These are phyloP conservation scores for Pseudophaeomoniella oleicola DNA, from an alignment of 2,329 filamentous ascomycete species.

Conservation along the genomic window DNA sequence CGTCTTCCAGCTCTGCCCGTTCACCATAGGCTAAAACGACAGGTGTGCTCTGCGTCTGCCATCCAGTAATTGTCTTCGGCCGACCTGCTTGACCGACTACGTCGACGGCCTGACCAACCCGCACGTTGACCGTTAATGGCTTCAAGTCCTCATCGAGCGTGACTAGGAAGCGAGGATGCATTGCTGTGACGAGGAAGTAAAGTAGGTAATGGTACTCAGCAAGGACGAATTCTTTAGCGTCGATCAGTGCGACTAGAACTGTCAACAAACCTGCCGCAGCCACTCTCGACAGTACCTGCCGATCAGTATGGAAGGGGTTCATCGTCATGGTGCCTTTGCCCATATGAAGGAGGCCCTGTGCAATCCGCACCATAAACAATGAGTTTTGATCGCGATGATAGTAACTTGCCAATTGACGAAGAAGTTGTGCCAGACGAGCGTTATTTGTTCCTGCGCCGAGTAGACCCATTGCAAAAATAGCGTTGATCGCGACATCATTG, in stretches of 20 bases:
- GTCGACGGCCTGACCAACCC: slow-evolving; percentile 94
- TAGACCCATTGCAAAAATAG: slow-evolving; percentile 98
- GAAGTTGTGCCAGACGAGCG: slow-evolving; percentile 81
- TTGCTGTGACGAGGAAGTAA: slow-evolving; percentile 92
- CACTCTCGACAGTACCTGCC: slow-evolving; percentile 85
- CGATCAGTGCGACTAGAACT: slow-evolving; percentile 84
- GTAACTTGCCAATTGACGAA: slow-evolving; percentile 91
- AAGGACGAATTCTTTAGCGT: slow-evolving; percentile 73
- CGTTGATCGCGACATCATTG: slow-evolving; percentile 93
- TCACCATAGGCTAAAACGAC: slow-evolving; percentile 90
- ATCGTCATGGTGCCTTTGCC: slow-evolving; percentile 94
- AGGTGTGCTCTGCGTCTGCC: slow-evolving; percentile 99
- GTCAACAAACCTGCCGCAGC: slow-evolving; percentile 78
- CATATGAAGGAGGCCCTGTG: slow-evolving; percentile 95
- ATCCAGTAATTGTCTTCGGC: slow-evolving; percentile 97
- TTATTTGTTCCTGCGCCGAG: slow-evolving; percentile 96
- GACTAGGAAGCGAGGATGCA: slow-evolving; percentile 92
- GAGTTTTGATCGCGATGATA: slow-evolving; percentile 95
- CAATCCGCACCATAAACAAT: slow-evolving; percentile 97
- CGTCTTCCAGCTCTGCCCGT: slow-evolving; percentile 90
- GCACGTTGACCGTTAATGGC: slow-evolving; percentile 87
- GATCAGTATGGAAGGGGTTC: slow-evolving; percentile 98
- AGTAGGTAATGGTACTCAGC: slow-evolving; percentile 77
- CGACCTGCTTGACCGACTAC: slow-evolving; percentile 93
- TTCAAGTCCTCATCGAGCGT: slow-evolving; percentile 91